These are phyloP conservation scores for Pestalotiopsis sp. DNA, from an alignment of 2,329 filamentous ascomycete species.

Conservation along the genomic window DNA sequence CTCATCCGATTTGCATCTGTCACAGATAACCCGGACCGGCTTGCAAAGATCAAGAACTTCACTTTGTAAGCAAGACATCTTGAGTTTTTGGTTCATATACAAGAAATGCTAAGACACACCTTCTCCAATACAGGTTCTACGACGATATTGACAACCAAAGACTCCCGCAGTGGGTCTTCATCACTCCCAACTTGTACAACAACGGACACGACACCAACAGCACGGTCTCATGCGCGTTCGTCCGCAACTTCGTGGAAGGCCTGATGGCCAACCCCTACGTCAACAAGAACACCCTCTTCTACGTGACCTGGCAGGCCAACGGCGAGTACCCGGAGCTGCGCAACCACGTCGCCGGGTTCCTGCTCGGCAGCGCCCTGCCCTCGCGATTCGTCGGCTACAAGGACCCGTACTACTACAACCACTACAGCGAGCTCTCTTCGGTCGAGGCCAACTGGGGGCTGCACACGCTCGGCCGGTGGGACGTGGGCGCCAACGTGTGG, in stretches of 20 bases:
- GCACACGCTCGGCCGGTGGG: conserved; percentile 69
- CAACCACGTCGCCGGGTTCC: conserved; percentile 71
- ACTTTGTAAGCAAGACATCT: conserved; percentile 35
- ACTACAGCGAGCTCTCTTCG: conserved; percentile 69
- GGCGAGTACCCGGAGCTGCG: conserved; percentile 61
- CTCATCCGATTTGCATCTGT: conserved; percentile 68
- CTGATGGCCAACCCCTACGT: conserved; percentile 71
- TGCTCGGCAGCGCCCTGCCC: conserved; percentile 74
- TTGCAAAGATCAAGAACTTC: conserved; percentile 74
- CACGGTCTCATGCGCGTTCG: conserved; percentile 70
- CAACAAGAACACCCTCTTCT: conserved; percentile 73
- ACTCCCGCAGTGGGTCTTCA: conserved; percentile 74
- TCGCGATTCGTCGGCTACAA: conserved; percentile 63
- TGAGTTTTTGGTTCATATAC: too few relatives aligned
- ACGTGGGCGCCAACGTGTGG: conserved; percentile 76
- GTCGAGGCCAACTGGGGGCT: conserved; percentile 71
- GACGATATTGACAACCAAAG: conserved; percentile 63
- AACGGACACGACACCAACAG: conserved; percentile 77
- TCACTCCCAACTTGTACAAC: conserved; percentile 74
- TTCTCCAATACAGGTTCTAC: conserved; percentile 51
- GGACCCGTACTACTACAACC: conserved; percentile 71
- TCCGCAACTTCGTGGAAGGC: conserved; percentile 67
- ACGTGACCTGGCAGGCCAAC: conserved; percentile 81
- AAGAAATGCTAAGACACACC: too few relatives aligned
- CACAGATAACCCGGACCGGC: conserved; percentile 57